Conservation (phyloP, 352 stramenopile genomes). For the Aphanomyces euteiches region DNA sequence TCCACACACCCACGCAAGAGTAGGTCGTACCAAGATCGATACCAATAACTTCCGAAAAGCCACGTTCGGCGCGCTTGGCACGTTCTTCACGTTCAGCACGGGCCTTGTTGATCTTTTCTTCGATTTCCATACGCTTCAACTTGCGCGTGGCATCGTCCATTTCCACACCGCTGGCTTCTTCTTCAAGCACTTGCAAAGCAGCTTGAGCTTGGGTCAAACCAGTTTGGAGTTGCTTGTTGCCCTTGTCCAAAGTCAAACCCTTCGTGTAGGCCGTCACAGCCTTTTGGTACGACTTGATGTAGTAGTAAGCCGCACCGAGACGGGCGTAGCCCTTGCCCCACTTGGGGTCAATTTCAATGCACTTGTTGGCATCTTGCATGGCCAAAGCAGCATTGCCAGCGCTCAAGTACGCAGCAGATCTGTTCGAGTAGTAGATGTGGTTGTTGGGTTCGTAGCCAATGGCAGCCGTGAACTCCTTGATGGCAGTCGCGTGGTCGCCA, state of each 20-base stretch:
- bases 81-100: slow-evolving; percentile 81
- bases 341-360: slow-evolving; percentile 78
- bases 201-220: slow-evolving; percentile 79
- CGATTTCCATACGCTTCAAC: slow-evolving; percentile 88
- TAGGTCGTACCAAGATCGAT: slow-evolving; percentile 85
- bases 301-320: slow-evolving; percentile 81
- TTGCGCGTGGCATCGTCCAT: slow-evolving; percentile 87
- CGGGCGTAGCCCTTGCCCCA: slow-evolving; percentile 85
- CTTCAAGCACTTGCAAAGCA: slow-evolving; percentile 76
- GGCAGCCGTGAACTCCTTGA: slow-evolving; percentile 85
- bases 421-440: slow-evolving; percentile 88
- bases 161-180: slow-evolving; percentile 78
- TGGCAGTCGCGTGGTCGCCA: slow-evolving; percentile 70
- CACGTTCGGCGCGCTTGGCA: slow-evolving; percentile 80
- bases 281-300: slow-evolving; percentile 88
- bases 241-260: slow-evolving; percentile 73
- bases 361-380: slow-evolving; percentile 82
- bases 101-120: slow-evolving; percentile 88
- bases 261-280: slow-evolving; percentile 76
- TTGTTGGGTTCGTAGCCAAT: slow-evolving; percentile 84
- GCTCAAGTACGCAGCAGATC: slow-evolving; percentile 80
- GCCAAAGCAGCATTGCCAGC: slow-evolving; percentile 72
- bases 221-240: slow-evolving; percentile 81
- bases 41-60: slow-evolving; percentile 66
- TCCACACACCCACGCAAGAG: slow-evolving; percentile 75